phyloP scores from a whole-genome alignment of 192 early-diverging fungal species.

The Obelidium mucronatum region DNA sequence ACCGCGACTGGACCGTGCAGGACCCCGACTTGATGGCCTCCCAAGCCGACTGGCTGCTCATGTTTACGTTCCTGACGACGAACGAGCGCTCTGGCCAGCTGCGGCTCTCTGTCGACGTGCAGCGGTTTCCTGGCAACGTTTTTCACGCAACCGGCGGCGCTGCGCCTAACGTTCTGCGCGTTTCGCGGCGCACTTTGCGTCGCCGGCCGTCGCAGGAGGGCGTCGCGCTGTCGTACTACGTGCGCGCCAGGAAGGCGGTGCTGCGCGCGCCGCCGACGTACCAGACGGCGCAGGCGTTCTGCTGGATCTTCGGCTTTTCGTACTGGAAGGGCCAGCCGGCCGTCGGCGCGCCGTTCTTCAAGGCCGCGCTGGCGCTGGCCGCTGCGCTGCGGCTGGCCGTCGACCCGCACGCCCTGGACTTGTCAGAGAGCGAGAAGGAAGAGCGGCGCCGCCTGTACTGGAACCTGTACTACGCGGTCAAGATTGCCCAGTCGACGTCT shows the following conservation, averaged over 20 bases:
- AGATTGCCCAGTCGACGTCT: background rate
- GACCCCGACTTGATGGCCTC: background rate
- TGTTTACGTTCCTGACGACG: background rate
- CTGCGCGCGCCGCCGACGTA: background rate
- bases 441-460: background rate
- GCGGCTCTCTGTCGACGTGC: background rate
- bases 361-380: background rate
- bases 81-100: background rate
- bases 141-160: background rate
- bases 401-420: background rate
- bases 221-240: background rate
- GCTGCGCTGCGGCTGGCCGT: background rate
- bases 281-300: background rate
- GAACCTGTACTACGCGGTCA: background rate
- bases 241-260: slow-evolving; percentile 14
- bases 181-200: background rate
- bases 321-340: background rate
- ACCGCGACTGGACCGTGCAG: no score
- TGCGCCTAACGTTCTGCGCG: background rate
- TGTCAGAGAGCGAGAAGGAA: slow-evolving; percentile 4
- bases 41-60: background rate
- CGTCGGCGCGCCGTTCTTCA: background rate
- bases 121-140: background rate
- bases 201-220: background rate
- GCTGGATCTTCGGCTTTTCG: background rate